Evolutionary conservation across 495 filamentous ascomycete species (phyloP), one percentile per base, ranked within the genome.

Genomic region (Tricharina praecox): DNA sequence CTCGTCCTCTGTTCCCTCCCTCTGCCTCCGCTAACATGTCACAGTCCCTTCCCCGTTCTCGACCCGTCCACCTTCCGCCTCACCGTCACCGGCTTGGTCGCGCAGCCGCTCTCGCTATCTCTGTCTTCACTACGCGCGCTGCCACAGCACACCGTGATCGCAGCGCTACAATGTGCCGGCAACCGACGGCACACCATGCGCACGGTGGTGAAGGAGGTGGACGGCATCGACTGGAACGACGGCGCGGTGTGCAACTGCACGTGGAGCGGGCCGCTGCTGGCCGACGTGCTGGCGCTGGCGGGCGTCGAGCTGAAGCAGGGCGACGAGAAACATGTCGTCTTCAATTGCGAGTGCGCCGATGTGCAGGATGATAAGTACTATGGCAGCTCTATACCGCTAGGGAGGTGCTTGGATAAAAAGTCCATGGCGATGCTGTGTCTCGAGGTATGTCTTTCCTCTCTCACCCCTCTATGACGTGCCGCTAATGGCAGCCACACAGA

Each of bases 161-260:
- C n/a, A n/a, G n/a, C n/a, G n/a, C 48, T 21, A 28, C 18, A 77
- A 62, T 79, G 76, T 42, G 76, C 76, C 13, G 76, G 76, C 19
- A 79, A 79, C 51, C 63, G 76, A 4, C 70, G 76, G 1, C 74
- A 77, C 50, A 75, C 73, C 18, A 79, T 79, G 76, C 71, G 75
- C 16, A 77, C 72, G 0, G 55, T 70, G 38, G 54, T 78, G 3
- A 72, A 72, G 51, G 75, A 78, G 56, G 74, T 77, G 21, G 58
- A 70, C 42, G 76, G 76, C 0, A 71, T 79, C 35, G 73, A 79
- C 51, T 79, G 76, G 76, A 66, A 66, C 23, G 74, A 78, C 46
- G 74, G 67, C 24, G 76, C 74, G 0, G 70, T 78, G 9, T 78
- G 77, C 69, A 79, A 78, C 47, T 73, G 72, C 43, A 67, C 53